phyloP scores from a whole-genome alignment of 768 basidiomycete species.

The Suillus placidus region DNA sequence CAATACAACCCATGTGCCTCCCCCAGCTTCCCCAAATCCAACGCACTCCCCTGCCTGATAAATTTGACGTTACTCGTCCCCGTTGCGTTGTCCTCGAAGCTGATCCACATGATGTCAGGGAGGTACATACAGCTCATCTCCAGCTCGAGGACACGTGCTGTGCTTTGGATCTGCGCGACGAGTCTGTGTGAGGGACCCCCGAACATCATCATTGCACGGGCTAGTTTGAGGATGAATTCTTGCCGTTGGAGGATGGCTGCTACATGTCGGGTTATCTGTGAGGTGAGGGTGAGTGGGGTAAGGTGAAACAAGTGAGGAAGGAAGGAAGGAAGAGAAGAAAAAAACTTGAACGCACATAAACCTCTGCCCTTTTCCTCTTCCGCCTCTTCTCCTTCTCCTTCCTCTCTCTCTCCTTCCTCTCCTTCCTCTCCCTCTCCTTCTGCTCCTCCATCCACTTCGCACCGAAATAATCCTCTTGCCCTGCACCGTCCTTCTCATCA shows the following conservation, averaged over 20 bases:
- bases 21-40: conserved; percentile 78
- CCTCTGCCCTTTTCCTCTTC: conserved; percentile 72
- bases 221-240: conserved; percentile 83
- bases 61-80: conserved; percentile 83
- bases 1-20: conserved; percentile 75
- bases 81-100: conserved; percentile 79
- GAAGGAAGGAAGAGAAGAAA: neutral
- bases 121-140: conserved; percentile 73
- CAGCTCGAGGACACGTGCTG: conserved; percentile 78
- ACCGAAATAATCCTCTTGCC: conserved; percentile 32
- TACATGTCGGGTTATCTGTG: conserved; percentile 79
- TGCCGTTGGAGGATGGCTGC: conserved; percentile 81
- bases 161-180: conserved; percentile 78
- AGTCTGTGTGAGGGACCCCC: conserved; percentile 83
- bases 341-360: conserved; percentile 58
- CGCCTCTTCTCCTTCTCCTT: conserved; percentile 43
- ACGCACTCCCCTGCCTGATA: conserved; percentile 67
- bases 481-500: neutral
- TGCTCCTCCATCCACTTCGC: conserved; percentile 31
- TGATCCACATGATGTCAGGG: conserved; percentile 75
- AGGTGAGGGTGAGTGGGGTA: neutral
- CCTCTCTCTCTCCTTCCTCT: conserved; percentile 41
- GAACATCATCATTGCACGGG: conserved; percentile 88
- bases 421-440: conserved; percentile 45
- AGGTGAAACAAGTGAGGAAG: neutral